Evolutionary conservation across 768 basidiomycete species (phyloP).

Genomic region (Dacryopinax primogenitus): DNA sequence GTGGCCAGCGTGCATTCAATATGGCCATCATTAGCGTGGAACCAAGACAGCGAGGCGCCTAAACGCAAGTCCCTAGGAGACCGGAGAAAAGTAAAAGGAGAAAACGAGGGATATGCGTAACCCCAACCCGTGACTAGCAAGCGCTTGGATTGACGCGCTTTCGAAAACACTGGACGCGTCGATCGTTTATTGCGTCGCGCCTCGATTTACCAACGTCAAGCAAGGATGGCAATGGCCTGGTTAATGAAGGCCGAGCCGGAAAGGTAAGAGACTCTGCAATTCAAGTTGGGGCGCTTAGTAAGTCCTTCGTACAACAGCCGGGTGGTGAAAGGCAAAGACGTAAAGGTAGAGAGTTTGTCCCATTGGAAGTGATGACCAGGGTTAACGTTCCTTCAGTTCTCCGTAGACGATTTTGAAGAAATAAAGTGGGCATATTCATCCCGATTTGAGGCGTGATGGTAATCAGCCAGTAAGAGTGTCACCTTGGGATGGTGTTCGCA

Average conservation of each 20-base stretch:
- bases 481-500: slow-evolving; percentile 10
- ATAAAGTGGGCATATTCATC: background rate
- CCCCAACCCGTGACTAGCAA: too few relatives aligned
- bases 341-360: slow-evolving; percentile 40
- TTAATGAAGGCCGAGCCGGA: slow-evolving; percentile 81
- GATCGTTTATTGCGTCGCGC: background rate
- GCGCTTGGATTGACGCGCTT: background rate
- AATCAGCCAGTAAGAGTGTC: background rate
- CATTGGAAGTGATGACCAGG: background rate
- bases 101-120: too few relatives aligned
- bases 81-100: too few relatives aligned
- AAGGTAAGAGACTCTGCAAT: background rate
- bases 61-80: too few relatives aligned
- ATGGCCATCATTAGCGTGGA: too few relatives aligned
- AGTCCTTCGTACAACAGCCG: slow-evolving; percentile 34
- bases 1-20: too few relatives aligned
- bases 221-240: slow-evolving; percentile 34
- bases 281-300: background rate
- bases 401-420: slow-evolving; percentile 10
- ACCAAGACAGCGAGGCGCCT: too few relatives aligned
- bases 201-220: background rate
- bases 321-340: slow-evolving; percentile 73
- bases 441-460: too few relatives aligned
- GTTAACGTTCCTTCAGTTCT: background rate
- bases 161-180: background rate